Evolutionary conservation across 202 grass and related monocot species (phyloP).

Genomic region (Hordeum pubiflorum): DNA sequence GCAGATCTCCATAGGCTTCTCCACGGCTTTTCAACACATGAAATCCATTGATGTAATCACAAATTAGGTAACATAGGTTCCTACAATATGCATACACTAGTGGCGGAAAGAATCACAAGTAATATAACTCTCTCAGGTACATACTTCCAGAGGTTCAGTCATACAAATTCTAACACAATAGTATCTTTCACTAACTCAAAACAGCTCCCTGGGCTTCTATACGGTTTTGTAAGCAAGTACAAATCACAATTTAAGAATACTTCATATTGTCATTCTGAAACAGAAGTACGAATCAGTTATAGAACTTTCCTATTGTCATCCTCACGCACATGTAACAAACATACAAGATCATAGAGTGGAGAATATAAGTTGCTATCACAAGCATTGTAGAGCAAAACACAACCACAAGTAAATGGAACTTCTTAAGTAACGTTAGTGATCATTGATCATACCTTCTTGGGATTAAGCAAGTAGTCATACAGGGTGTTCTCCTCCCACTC

Average conservation of each 20-base stretch:
- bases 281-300: not conserved
- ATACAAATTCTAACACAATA: not conserved
- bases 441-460: constrained; percentile 60
- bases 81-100: not conserved
- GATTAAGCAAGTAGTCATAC: constrained; percentile 81
- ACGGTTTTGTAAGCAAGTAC: not conserved
- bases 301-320: not conserved
- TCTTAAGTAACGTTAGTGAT: not conserved
- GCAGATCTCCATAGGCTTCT: not conserved
- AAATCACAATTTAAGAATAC: not conserved
- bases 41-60: not conserved
- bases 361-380: not conserved
- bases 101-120: not conserved
- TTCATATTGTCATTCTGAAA: not conserved
- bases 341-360: not conserved
- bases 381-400: not conserved
- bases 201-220: not conserved
- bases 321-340: not conserved
- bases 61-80: not conserved
- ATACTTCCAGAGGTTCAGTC: not conserved
- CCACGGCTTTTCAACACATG: not conserved
- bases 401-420: not conserved
- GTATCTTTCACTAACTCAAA: not conserved
- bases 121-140: not conserved
- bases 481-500: constrained; percentile 71